Base-by-base conservation (phyloP, 1,139 yeast genomes). In the Saccharomycopsis hybrid region DNA sequence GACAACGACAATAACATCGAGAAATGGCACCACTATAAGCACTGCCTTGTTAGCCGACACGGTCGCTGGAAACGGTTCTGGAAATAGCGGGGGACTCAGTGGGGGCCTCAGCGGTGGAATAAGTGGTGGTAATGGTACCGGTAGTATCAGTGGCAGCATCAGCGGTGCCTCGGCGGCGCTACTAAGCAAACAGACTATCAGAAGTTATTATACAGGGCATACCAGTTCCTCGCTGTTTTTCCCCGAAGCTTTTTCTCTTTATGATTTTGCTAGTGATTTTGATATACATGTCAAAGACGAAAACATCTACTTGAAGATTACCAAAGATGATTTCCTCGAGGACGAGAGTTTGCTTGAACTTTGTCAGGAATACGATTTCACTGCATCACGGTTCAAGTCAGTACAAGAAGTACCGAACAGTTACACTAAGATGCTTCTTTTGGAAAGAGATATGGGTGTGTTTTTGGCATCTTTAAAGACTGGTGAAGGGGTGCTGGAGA, bases 371-470 rank as follows among this genome's bases (percentile, higher is more conserved):
- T n/a, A n/a, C n/a, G n/a, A n/a, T n/a, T n/a, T n/a, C n/a, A n/a
- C n/a, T n/a, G n/a, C n/a, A n/a, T n/a, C n/a, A n/a, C n/a, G n/a
- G n/a, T n/a, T n/a, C n/a, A n/a, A 4, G 18, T n/a, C n/a, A n/a
- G n/a, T n/a, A n/a, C 13, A 42, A 11, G 42, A 33, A 5, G 13
- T 47, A 5, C 46, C 49, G 5, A 18, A 18, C 4, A 13, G 33
- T 13, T 47, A 29, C 28, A 9, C 31, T 24, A 29, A 11, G 28
- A 31, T 38, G 8, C 5, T 44, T 4, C 8, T 7, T 25, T 25
- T 49, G 29, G 39, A 49, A 27, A 39, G 51, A 27, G 52, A 49
- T 32, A 46, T 45, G 13, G 52, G 35, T 11, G 36, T 49, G 5
- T 38, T 49, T 31, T 45, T 49, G 31, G 24, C 43, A 3, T 41